Evolutionary conservation across 208 protist species (phyloP).

Genomic region (Crithidia sp.): DNA sequence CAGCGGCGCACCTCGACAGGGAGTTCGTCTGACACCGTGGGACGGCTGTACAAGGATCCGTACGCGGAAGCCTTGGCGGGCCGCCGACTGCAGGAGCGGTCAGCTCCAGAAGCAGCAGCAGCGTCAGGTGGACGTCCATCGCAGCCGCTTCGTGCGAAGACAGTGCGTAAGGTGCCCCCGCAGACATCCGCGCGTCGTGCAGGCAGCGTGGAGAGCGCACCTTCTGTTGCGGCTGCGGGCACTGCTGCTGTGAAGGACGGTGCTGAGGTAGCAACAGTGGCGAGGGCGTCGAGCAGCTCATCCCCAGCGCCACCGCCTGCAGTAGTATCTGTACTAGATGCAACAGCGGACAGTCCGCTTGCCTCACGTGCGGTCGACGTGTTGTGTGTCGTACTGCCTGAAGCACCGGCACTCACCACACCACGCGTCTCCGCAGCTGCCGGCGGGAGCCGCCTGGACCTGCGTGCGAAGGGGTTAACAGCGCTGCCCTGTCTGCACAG

Average conservation of each 20-base stretch:
- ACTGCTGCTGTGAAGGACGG: background rate
- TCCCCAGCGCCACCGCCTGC: background rate
- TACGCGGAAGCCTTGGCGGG: background rate
- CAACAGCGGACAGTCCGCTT: background rate
- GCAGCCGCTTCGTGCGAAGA: background rate
- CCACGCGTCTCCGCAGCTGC: background rate
- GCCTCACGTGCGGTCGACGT: background rate
- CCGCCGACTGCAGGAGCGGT: background rate
- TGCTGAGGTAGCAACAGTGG: background rate
- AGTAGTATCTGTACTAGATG: background rate
- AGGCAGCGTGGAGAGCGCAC: background rate
- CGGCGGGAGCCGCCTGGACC: constrained; percentile 29
- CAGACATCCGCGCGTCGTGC: background rate
- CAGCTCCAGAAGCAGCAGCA: background rate
- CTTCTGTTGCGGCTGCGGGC: background rate
- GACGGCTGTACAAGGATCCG: background rate
- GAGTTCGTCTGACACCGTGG: constrained; percentile 2
- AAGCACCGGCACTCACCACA: background rate
- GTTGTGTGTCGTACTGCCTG: constrained; percentile 19
- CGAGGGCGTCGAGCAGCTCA: background rate
- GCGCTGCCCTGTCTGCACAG: constrained; percentile 59
- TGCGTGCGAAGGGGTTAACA: constrained; percentile 22
- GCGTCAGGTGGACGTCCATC: background rate
- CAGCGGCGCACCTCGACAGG: background rate
- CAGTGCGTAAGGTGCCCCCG: background rate